These are phyloP conservation scores for Euphorbia lathyris DNA, from an alignment of 345 rosid genomes.

Conservation along the genomic window DNA sequence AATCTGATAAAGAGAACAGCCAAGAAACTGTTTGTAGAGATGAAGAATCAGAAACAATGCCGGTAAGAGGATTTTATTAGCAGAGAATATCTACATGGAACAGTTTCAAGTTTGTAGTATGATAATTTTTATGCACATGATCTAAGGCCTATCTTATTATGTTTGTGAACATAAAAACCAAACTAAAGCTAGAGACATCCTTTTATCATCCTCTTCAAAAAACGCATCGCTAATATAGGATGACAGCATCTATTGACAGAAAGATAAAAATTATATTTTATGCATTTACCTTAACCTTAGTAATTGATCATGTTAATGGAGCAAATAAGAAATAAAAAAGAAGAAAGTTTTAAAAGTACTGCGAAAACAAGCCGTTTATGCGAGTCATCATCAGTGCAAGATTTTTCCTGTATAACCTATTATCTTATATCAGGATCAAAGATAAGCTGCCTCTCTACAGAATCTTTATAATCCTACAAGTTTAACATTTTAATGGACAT, in stretches of 20 bases:
- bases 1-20: not conserved
- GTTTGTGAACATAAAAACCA: not conserved
- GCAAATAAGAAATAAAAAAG: not conserved
- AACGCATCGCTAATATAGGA: not conserved
- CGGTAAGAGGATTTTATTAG: not conserved
- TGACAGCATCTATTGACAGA: conserved; percentile 1
- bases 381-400: not conserved
- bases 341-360: not conserved
- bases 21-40: not conserved
- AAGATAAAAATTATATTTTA: not conserved
- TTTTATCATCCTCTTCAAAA: not conserved
- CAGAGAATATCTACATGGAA: not conserved
- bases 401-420: not conserved
- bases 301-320: not conserved
- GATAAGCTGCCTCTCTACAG: not conserved
- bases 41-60: not conserved
- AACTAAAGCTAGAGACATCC: conserved; percentile 4
- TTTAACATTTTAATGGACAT: not conserved
- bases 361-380: not conserved
- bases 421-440: not conserved
- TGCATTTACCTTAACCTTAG: not conserved
- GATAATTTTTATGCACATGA: not conserved
- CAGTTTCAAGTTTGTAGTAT: conserved; percentile 5
- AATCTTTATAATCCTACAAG: not conserved
- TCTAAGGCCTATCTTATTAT: not conserved